A percentile compares a stretch with the other conserved stretches of the same genome.
These are phyloP conservation scores for Tilletia horrida DNA, from an alignment of 1,284 basidiomycete genomes.

Conservation along the genomic window DNA sequence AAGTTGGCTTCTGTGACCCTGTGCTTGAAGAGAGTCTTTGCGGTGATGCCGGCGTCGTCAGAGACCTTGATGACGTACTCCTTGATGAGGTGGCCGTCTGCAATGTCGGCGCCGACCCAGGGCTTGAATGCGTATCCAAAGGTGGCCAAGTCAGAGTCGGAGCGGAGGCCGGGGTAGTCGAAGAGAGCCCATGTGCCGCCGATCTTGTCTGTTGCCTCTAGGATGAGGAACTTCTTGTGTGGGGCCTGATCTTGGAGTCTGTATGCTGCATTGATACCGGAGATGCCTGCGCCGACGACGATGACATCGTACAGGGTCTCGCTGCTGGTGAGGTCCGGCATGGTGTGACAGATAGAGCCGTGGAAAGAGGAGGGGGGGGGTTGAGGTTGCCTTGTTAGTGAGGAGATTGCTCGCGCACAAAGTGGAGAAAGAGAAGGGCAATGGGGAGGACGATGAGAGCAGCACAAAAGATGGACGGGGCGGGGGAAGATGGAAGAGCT, in stretches of 20 bases:
- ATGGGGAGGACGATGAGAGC: no score
- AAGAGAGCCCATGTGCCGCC: constrained; percentile 50
- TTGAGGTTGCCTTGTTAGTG: neutral
- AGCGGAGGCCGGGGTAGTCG: constrained; percentile 39
- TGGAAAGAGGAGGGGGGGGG: no score
- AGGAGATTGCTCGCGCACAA: neutral
- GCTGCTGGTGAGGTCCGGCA: neutral
- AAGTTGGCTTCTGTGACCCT: constrained; percentile 35
- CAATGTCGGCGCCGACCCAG: constrained; percentile 44
- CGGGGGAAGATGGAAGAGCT: no score
- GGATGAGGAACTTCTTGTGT: constrained; percentile 30
- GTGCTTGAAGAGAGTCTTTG: constrained; percentile 37
- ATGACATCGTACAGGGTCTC: constrained; percentile 32
- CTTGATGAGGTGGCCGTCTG: constrained; percentile 43
- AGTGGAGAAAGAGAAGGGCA: neutral
- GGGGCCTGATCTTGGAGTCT: constrained; percentile 39
- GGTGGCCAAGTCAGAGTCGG: constrained; percentile 30
- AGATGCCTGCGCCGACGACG: constrained; percentile 51
- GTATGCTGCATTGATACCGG: constrained; percentile 52
- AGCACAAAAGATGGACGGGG: neutral
- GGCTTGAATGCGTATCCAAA: constrained; percentile 37
- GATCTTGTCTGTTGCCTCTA: constrained; percentile 35
- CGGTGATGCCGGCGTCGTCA: constrained; percentile 41
- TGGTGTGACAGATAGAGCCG: no score
- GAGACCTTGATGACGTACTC: constrained; percentile 45